Evolutionary conservation across 225 moss, liverwort and hornwort species (phyloP).

Genomic region (Pseudisothecium myosuroides): DNA sequence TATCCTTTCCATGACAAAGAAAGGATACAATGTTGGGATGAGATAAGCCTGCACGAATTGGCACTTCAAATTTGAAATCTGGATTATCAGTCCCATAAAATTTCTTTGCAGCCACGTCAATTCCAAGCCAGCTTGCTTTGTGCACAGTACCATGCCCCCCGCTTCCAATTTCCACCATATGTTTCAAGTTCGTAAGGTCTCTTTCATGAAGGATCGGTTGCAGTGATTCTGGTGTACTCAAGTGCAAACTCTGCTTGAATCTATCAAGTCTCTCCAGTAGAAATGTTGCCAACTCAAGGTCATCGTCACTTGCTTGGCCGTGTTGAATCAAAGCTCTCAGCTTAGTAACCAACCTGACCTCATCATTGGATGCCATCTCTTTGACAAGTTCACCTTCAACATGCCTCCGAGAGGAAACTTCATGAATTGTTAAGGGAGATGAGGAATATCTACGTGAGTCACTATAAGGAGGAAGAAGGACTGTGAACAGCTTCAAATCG

Average conservation of each 20-base stretch:
- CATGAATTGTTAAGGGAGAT: no score
- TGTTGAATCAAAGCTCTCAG: no score
- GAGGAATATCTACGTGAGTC: no score
- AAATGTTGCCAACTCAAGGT: neutral
- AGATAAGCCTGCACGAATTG: neutral
- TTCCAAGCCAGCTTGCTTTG: neutral
- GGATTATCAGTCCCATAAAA: neutral
- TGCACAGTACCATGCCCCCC: neutral
- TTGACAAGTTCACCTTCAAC: no score
- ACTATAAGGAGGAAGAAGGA: neutral
- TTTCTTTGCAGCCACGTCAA: neutral
- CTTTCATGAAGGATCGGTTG: neutral
- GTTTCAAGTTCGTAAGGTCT: neutral
- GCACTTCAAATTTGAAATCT: neutral
- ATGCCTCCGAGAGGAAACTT: no score
- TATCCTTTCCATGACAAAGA: neutral
- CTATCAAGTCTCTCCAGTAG: neutral
- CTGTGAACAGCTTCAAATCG: neutral
- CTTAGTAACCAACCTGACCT: no score
- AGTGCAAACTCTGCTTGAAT: no score
- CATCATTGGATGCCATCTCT: no score
- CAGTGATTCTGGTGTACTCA: neutral
- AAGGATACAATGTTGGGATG: neutral
- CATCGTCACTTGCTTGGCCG: neutral
- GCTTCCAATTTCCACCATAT: neutral